Evolutionary conservation across 2,329 filamentous ascomycete species (phyloP).

Genomic region (Exophiala sp.): DNA sequence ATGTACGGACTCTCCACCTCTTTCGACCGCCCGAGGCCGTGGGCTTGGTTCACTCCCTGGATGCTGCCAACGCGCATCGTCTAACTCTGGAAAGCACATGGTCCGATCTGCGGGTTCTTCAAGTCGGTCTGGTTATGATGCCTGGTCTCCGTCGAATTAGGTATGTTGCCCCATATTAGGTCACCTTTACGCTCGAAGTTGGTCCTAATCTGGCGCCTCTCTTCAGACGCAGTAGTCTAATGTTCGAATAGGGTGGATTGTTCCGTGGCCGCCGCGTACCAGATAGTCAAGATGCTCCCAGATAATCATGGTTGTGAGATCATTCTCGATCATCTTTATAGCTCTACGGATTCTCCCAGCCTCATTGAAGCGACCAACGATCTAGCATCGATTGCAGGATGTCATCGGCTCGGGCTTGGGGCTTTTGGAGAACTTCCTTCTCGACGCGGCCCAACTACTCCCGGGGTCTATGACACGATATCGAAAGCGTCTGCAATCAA

Average conservation of each 20-base stretch:
- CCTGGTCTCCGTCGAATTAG: slow-evolving; percentile 17
- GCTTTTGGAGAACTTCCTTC: slow-evolving; percentile 4
- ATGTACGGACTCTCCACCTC: slow-evolving; percentile 17
- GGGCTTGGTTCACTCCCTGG: neutral
- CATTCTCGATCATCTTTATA: slow-evolving; percentile 17
- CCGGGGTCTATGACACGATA: slow-evolving; percentile 12
- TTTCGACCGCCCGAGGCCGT: slow-evolving; percentile 2
- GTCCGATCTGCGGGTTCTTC: slow-evolving; percentile 8
- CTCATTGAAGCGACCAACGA: slow-evolving; percentile 7
- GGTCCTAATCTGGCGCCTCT: neutral
- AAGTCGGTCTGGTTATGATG: slow-evolving; percentile 16
- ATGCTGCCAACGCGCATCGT: neutral
- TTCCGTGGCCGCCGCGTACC: slow-evolving; percentile 10
- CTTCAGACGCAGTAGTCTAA: neutral
- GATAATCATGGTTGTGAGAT: slow-evolving; percentile 14
- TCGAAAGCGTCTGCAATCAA: slow-evolving; percentile 13
- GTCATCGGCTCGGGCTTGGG: slow-evolving; percentile 17
- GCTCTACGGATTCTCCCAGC: slow-evolving; percentile 8
- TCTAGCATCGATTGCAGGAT: slow-evolving; percentile 7
- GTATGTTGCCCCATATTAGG: slow-evolving; percentile 4
- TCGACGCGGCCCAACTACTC: neutral
- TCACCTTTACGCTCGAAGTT: neutral
- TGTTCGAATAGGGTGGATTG: slow-evolving; percentile 13
- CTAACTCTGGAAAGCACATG: neutral
- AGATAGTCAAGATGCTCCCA: slow-evolving; percentile 16